Conservation (phyloP, 305 asterid genomes). For the Rubia tinctorum region DNA sequence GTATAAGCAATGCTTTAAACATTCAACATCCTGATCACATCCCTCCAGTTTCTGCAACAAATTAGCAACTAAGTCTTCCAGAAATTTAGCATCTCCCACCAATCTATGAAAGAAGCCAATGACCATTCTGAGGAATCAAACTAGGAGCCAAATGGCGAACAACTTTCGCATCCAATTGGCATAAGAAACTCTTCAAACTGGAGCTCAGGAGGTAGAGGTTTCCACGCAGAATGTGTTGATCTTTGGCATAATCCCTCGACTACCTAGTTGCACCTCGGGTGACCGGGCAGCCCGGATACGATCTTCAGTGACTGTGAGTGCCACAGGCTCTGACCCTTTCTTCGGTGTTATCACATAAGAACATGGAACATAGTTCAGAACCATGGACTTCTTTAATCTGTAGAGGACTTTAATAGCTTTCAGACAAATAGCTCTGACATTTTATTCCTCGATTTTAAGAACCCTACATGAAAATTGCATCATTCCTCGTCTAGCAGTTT, state of each 20-base stretch:
- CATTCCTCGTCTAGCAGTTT: background rate
- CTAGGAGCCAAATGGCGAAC: constrained; percentile 29
- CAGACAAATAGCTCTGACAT: background rate
- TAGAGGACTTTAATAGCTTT: background rate
- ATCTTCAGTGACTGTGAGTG: background rate
- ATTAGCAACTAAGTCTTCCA: background rate
- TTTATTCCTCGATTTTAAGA: background rate
- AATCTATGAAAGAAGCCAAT: background rate
- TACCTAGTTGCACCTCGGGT: background rate
- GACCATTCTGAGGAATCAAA: background rate
- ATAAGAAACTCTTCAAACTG: background rate
- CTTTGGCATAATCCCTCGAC: background rate
- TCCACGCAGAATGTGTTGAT: background rate
- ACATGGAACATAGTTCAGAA: background rate
- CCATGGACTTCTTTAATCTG: background rate
- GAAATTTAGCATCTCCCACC: background rate
- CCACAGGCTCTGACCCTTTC: background rate
- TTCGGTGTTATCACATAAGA: background rate
- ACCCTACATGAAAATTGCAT: background rate
- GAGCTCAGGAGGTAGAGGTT: background rate
- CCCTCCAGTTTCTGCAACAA: background rate
- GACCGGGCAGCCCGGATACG: background rate
- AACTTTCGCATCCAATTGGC: background rate
- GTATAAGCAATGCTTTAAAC: too few relatives aligned
- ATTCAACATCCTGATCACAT: background rate